phyloP scores from a whole-genome alignment of 345 rosid species.

The Lepidium didymum region DNA sequence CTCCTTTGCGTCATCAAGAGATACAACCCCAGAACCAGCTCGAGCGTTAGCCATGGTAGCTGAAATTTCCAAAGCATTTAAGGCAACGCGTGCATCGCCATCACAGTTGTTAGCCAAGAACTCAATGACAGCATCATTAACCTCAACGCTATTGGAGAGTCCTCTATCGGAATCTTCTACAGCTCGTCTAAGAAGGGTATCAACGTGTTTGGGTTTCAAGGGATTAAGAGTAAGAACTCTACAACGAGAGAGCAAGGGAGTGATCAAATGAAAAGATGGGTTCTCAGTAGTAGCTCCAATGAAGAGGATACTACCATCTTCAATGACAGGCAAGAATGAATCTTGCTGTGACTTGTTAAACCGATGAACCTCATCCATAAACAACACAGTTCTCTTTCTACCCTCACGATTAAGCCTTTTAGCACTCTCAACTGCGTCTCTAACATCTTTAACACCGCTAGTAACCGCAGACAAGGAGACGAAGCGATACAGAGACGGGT shows the following conservation, averaged over 20 bases:
- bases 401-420: constrained; percentile 39
- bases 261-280: constrained; percentile 76
- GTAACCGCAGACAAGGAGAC: constrained; percentile 63
- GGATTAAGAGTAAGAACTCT: constrained; percentile 60
- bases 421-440: constrained; percentile 63
- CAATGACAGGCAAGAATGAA: constrained; percentile 75
- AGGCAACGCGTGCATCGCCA: constrained; percentile 79
- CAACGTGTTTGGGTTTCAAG: constrained; percentile 47
- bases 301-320: constrained; percentile 77
- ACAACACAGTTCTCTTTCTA: constrained; percentile 53
- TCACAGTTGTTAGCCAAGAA: constrained; percentile 60
- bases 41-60: constrained; percentile 53
- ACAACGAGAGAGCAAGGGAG: constrained; percentile 72
- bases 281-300: constrained; percentile 89
- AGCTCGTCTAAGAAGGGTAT: constrained; percentile 49
- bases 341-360: constrained; percentile 85
- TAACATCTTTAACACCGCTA: constrained; percentile 73
- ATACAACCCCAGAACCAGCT: constrained; percentile 10
- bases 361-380: constrained; percentile 79
- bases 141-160: constrained; percentile 31
- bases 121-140: constrained; percentile 39
- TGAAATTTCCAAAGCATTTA: constrained; percentile 68
- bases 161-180: constrained; percentile 40
- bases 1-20: constrained; percentile 71
- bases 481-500: constrained; percentile 42